A percentile compares a stretch with the other conserved stretches of the same genome.
phyloP scores from a whole-genome alignment of 2,329 filamentous ascomycete species.

The Didymella keratinophila region DNA sequence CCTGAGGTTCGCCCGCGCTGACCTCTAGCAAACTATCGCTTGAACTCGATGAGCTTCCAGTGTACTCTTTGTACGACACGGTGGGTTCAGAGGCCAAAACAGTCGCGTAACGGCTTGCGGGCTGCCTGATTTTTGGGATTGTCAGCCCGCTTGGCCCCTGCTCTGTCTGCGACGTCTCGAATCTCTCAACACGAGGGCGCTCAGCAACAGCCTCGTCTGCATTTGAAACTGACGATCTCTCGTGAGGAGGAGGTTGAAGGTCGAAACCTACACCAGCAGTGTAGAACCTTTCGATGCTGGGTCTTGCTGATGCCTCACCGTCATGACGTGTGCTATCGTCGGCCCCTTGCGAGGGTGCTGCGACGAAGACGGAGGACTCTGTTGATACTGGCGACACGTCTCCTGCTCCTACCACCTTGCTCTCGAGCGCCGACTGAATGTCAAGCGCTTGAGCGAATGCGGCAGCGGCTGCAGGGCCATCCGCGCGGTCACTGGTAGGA shows the following conservation, averaged over 20 bases:
- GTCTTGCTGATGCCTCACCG: neutral
- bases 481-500: constrained; percentile 17
- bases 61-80: constrained; percentile 18
- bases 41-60: constrained; percentile 14
- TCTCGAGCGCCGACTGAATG: constrained; percentile 30
- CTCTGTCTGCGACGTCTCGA: constrained; percentile 16
- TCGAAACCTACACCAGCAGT: constrained; percentile 6
- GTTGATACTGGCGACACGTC: constrained; percentile 40
- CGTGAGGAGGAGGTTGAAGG: neutral
- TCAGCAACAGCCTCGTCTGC: constrained; percentile 19
- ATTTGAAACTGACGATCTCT: neutral
- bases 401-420: constrained; percentile 32
- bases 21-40: constrained; percentile 12
- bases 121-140: constrained; percentile 18
- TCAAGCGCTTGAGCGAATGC: constrained; percentile 13
- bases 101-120: constrained; percentile 14
- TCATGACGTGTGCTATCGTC: neutral
- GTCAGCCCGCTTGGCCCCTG: constrained; percentile 26
- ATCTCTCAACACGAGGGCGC: constrained; percentile 25
- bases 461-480: neutral
- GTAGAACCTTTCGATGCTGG: constrained; percentile 5
- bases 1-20: constrained; percentile 10
- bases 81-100: constrained; percentile 16
- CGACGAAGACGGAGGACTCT: constrained; percentile 7
- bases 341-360: neutral